These are phyloP conservation scores for Suillus lakei DNA, from an alignment of 768 basidiomycete species.

Conservation along the genomic window DNA sequence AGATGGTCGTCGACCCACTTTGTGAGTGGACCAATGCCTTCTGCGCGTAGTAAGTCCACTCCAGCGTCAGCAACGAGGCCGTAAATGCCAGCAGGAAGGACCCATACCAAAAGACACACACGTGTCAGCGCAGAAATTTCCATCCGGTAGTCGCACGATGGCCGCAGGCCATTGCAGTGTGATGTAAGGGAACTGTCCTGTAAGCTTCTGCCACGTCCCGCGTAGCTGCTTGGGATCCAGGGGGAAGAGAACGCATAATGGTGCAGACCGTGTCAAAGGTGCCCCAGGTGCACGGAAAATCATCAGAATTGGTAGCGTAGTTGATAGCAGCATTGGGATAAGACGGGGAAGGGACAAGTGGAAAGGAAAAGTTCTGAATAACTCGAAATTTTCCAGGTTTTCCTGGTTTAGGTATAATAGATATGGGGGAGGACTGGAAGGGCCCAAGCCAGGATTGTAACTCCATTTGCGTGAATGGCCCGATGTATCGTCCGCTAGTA, in stretches of 20 bases:
- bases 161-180: slow-evolving; percentile 32
- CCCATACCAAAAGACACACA: neutral
- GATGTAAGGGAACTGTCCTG: slow-evolving; percentile 31
- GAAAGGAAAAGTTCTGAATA: slow-evolving; percentile 46
- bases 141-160: slow-evolving; percentile 24
- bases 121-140: slow-evolving; percentile 10
- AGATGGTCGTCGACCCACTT: slow-evolving; percentile 10
- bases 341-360: neutral
- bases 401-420: slow-evolving; percentile 39
- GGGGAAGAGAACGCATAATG: slow-evolving; percentile 30
- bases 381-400: slow-evolving; percentile 36
- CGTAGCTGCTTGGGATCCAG: slow-evolving; percentile 31
- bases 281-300: slow-evolving; percentile 49
- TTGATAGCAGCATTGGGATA: slow-evolving; percentile 35
- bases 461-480: neutral
- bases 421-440: slow-evolving; percentile 22
- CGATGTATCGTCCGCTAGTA: slow-evolving; percentile 29
- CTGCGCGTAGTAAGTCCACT: neutral
- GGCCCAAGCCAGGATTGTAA: slow-evolving; percentile 16
- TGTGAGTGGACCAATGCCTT: neutral
- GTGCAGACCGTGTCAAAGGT: slow-evolving; percentile 40
- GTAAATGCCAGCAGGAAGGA: neutral
- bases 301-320: slow-evolving; percentile 30
- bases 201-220: slow-evolving; percentile 41
- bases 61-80: slow-evolving; percentile 6